Base-by-base conservation (phyloP, 2,329 filamentous ascomycete species). In the Alternaria hordeiaustralica region DNA sequence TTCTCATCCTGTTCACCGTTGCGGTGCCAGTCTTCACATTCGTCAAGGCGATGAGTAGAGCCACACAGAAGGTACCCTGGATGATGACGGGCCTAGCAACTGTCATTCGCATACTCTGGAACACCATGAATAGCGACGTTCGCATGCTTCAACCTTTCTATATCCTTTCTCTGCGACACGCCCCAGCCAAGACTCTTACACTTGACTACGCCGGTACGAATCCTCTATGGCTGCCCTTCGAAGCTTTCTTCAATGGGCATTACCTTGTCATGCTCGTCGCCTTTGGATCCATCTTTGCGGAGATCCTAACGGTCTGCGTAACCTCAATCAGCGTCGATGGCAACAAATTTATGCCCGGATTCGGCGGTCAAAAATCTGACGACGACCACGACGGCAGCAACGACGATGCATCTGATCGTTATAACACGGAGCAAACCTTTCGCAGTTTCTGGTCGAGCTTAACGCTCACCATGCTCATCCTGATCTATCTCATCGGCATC, bases 91-190 rank as follows among this genome's bases (percentile, higher is more conserved):
- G 85, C 3, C 73, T 92, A 7, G 89, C 90, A 2, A 89, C 92
- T 20, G 78, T 84, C 60, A 85, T 93, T 71, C 92, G 92, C 77
- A 84, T 92, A 21, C 82, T 85, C 49, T 93, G 90, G 90, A 86
- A 86, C 64, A 87, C 87, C 4, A 83, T 93, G 64, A 91, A 93
- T 72, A 89, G 87, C 60, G 87, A 89, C 25, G 85, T 92, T 50
- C 88, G 90, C 45, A 89, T 92, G 85, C 87, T 92, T 78, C 90
- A 93, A 76, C 91, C 91, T 2, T 93, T 91, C 73, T 92, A 90
- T 74, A 87, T 92, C 63, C 85, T 93, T 3, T 90, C 87, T 13
- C 83, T 84, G 56, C 86, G 91, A 4, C 87, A 90, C 67, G 90
- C 90, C 4, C 87, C 88, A 1, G 83, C 90, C 7, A 87, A 85